A percentile compares a stretch with the other conserved stretches of the same genome.
phyloP scores from a whole-genome alignment of 768 basidiomycete genomes.

The Amylocystis lapponica region DNA sequence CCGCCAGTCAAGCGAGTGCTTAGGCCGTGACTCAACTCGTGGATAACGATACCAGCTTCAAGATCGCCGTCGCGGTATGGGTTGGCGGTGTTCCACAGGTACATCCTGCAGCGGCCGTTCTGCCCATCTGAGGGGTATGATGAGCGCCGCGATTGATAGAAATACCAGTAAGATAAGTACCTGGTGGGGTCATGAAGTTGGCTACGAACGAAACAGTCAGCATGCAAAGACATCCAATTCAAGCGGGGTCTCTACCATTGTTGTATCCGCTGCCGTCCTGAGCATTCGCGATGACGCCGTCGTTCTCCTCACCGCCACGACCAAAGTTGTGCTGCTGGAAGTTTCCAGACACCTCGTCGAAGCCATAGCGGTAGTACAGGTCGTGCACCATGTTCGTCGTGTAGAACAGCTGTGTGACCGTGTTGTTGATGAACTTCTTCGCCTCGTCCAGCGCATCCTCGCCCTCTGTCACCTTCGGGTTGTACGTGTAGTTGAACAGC shows the following conservation, averaged over 20 bases:
- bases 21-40: slow-evolving; percentile 83
- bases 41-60: slow-evolving; percentile 95
- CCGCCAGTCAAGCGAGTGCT: slow-evolving; percentile 95
- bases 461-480: slow-evolving; percentile 52
- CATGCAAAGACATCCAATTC: too few relatives aligned
- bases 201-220: slow-evolving; percentile 30
- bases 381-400: slow-evolving; percentile 79
- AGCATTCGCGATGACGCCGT: slow-evolving; percentile 91
- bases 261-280: slow-evolving; percentile 94
- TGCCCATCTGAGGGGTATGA: too few relatives aligned
- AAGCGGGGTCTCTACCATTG: too few relatives aligned
- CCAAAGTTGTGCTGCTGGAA: slow-evolving; percentile 99
- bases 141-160: slow-evolving; percentile 30
- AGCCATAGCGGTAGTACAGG: slow-evolving; percentile 79
- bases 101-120: slow-evolving; percentile 94
- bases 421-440: slow-evolving; percentile 77
- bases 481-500: slow-evolving; percentile 70
- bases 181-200: slow-evolving; percentile 87
- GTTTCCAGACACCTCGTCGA: slow-evolving; percentile 88
- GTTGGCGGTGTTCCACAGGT: slow-evolving; percentile 86
- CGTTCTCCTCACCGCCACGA: slow-evolving; percentile 78
- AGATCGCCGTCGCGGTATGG: slow-evolving; percentile 95
- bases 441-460: slow-evolving; percentile 65
- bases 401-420: slow-evolving; percentile 87
- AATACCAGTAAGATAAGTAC: too few relatives aligned